These are phyloP conservation scores for Phytophthora agathidicida DNA, from an alignment of 352 stramenopile species.

Conservation along the genomic window DNA sequence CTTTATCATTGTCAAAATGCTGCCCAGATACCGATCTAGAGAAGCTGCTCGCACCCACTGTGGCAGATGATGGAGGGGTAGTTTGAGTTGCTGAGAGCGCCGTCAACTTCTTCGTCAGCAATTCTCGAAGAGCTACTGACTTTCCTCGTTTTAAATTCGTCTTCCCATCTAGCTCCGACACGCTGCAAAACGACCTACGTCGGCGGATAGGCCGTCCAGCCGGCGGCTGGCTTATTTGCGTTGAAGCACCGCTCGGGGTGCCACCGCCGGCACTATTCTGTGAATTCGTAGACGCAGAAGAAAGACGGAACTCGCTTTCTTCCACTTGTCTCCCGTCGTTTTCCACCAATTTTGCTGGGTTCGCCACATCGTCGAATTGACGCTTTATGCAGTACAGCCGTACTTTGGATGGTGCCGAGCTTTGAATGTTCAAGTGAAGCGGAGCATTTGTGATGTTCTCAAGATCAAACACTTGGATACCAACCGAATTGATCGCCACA, in stretches of 20 bases:
- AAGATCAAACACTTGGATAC: constrained; percentile 89
- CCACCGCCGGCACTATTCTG: constrained; percentile 28
- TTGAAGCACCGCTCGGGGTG: constrained; percentile 26
- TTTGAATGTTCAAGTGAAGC: constrained; percentile 81
- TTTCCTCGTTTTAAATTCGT: constrained; percentile 46
- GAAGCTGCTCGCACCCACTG: constrained; percentile 12
- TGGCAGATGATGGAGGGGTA: constrained; percentile 7
- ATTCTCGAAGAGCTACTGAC: constrained; percentile 52
- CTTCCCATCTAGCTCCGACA: constrained; percentile 61
- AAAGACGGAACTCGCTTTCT: constrained; percentile 16
- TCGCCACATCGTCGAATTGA: constrained; percentile 38
- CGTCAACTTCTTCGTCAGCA: constrained; percentile 61
- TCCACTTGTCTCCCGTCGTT: constrained; percentile 16
- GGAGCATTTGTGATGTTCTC: constrained; percentile 89
- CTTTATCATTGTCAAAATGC: constrained; percentile 31
- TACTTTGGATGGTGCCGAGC: constrained; percentile 73
- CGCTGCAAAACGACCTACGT: constrained; percentile 73
- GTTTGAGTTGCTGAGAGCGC: constrained; percentile 29
- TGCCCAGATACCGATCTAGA: constrained; percentile 30
- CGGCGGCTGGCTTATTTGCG: constrained; percentile 29
- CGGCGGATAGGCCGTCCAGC: constrained; percentile 56
- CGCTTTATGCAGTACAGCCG: constrained; percentile 76
- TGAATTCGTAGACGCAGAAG: constrained; percentile 28
- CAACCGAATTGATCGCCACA: constrained; percentile 82
- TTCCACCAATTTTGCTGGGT: constrained; percentile 17